Base-by-base conservation (phyloP, 2,329 filamentous ascomycete species). In the Dothideomycetes sp. region DNA sequence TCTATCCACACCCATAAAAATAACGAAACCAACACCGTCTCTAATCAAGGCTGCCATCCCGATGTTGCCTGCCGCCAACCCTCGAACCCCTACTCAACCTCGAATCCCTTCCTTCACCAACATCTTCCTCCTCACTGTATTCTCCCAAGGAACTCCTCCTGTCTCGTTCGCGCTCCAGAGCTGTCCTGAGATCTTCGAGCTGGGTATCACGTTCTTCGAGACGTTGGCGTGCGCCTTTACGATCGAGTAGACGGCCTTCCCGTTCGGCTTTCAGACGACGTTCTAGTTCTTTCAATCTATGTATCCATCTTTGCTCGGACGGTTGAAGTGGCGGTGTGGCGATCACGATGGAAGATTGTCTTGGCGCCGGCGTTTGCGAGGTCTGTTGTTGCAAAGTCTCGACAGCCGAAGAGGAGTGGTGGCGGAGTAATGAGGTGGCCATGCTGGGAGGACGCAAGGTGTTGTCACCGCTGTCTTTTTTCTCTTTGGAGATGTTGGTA, bases 241-340 rank as follows among this genome's bases (percentile, higher is more conserved):
- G 77, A 63, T 98, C 91, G 44, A 94, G 68, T 39, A 93, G 68
- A 31, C 91, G 69, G 1, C 80, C 87, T 61, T 96, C 91, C 11
- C 91, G 70, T 64, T 98, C 91, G 32, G 84, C 80, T 60, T 94
- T 94, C 13, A 98, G 69, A 51, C 93, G 78, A 49, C 81, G 74
- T 67, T 98, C 91, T 51, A 96, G 68, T 57, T 96, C 88, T 43
- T 85, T 78, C 23, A 96, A 69, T 5, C 91, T 70, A 48, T 94
- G 76, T 49, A 93, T 78, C 85, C 86, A 94, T 50, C 82, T 77
- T 49, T 84, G 80, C 51, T 89, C 82, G 27, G 68, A 69, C 2
- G 66, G 64, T 35, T 67, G 61, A 19, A 64, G 51, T 4, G 61
- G 59, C 6, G 57, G 55, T 7, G 57, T 53, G 43, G 36, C 51